Evolutionary conservation across 495 filamentous ascomycete genomes (phyloP), one percentile per base, ranked within the genome.

Genomic region (Haplographium delicatum): DNA sequence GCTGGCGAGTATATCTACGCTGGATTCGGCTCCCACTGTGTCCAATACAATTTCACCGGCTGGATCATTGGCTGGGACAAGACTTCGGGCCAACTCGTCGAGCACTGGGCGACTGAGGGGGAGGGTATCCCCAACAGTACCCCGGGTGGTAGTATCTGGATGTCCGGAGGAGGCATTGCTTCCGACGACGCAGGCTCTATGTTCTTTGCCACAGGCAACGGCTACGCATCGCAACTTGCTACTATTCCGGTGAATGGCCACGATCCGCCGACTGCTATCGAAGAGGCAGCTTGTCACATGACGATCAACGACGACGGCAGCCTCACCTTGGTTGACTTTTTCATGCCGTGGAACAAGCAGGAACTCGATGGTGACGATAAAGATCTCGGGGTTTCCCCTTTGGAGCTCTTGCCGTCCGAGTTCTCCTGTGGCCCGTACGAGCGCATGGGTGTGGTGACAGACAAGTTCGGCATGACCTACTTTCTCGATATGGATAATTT

Each of bases 381-480:
- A 33, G 70, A 73, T 56, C 62, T 73, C 23, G 69, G 69, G 24
- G 66, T 65, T 37, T 63, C 62, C 3, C 69, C 69, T 5, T 41
- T 68, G 42, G 54, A 59, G 22, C 35, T 73, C 19, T 59, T 74
- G 48, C 59, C 61, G 4, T 52, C 26, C 18, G 54, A 61, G 13
- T 75, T 76, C 56, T 64, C 61, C 24, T 64, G 72, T 27, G 60
- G 58, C 25, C 61, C 60, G 25, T 60, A 69, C 23, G 56, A 57
- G 23, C 62, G 67, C 3, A 68, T 74, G 10, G 68, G 62, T 3
- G 63, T 72, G 11, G 60, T 66, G 3, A 63, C 65, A n/a, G 72
- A 71, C 1, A 74, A 75, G 57, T 69, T 66, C 25, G 71, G 65
- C 5, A 74, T 74, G 58, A 68, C 63, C 8, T 77, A 77, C 44